A percentile compares a stretch with the other conserved stretches of the same genome.
These are phyloP conservation scores for Butyriboletus loyo DNA, from an alignment of 768 basidiomycete species.

Conservation along the genomic window DNA sequence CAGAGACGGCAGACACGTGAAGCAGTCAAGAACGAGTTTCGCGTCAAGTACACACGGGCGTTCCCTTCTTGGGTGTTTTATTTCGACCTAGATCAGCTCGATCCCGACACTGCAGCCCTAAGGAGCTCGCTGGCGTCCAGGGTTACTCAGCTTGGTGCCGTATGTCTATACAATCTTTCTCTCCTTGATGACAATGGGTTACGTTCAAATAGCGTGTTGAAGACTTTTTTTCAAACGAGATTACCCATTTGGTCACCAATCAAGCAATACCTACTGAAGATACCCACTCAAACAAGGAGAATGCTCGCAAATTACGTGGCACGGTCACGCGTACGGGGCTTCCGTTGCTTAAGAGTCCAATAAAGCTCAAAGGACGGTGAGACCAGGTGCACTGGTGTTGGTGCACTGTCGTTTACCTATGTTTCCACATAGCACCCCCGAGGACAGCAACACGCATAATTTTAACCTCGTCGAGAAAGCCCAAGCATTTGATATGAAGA, in stretches of 20 bases:
- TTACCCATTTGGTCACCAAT: slow-evolving; percentile 87
- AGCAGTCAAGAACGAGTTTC: slow-evolving; percentile 66
- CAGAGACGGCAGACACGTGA: slow-evolving; percentile 51
- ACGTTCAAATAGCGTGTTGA: slow-evolving; percentile 63
- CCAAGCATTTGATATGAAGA: slow-evolving; percentile 69
- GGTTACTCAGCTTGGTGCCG: slow-evolving; percentile 71
- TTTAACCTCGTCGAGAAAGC: slow-evolving; percentile 66
- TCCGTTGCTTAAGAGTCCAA: slow-evolving; percentile 57
- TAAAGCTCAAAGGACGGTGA: slow-evolving; percentile 59
- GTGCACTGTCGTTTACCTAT: background rate
- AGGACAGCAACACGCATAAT: slow-evolving; percentile 31
- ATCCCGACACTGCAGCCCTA: slow-evolving; percentile 34
- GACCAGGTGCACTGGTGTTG: slow-evolving; percentile 12
- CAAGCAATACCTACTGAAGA: slow-evolving; percentile 38
- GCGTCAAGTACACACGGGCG: slow-evolving; percentile 76
- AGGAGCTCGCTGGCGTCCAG: slow-evolving; percentile 47
- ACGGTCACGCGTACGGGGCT: slow-evolving; percentile 20
- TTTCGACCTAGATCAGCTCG: slow-evolving; percentile 64
- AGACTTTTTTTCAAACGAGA: slow-evolving; percentile 80
- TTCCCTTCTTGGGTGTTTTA: slow-evolving; percentile 86
- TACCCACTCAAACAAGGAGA: slow-evolving; percentile 60
- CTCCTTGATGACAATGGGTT: slow-evolving; percentile 1
- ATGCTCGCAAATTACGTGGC: slow-evolving; percentile 39
- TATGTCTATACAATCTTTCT: slow-evolving; percentile 41
- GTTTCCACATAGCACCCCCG: slow-evolving; percentile 22